Evolutionary conservation across 768 basidiomycete species (phyloP).

Genomic region (Rhodocollybia butyracea): DNA sequence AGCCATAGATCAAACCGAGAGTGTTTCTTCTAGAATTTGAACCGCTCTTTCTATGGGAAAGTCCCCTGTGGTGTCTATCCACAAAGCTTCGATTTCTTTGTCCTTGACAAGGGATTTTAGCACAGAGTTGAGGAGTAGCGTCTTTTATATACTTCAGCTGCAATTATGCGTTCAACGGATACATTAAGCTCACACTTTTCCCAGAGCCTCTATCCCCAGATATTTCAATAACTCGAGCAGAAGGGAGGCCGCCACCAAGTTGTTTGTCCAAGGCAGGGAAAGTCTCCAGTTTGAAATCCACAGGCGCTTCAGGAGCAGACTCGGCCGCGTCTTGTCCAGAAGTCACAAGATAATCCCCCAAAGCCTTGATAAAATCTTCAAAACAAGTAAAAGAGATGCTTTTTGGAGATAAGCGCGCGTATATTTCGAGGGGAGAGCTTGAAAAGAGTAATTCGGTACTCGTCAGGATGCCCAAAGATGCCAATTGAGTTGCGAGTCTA

Average conservation of each 20-base stretch:
- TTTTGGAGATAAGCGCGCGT: conserved; percentile 47
- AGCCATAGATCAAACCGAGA: conserved; percentile 2
- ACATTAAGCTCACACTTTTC: conserved; percentile 64
- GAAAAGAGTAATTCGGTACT: conserved; percentile 1
- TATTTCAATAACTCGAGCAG: conserved; percentile 58
- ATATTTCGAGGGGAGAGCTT: conserved; percentile 41
- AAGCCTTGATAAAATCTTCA: conserved; percentile 31
- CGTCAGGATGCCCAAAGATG: background rate
- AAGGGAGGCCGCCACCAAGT: conserved; percentile 43
- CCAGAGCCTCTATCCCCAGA: conserved; percentile 64
- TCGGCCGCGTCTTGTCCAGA: conserved; percentile 32
- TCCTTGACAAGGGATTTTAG: conserved; percentile 46
- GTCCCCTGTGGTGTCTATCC: conserved; percentile 73
- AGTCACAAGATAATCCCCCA: conserved; percentile 42
- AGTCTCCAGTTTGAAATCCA: conserved; percentile 32
- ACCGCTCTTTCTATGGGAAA: conserved; percentile 53
- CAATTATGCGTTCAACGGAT: no score
- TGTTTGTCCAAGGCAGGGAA: conserved; percentile 49
- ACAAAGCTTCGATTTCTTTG: conserved; percentile 41
- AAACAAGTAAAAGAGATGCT: conserved; percentile 48
- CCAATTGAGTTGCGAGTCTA: background rate
- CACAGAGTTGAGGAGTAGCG: conserved; percentile 56
- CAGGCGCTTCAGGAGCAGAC: conserved; percentile 16
- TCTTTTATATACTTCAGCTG: no score
- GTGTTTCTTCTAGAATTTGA: conserved; percentile 29